Percentiles rank a stretch among this genome's conserved stretches.
Conservation (phyloP, 352 stramenopile species). For the Globisporangium camurandrum region DNA sequence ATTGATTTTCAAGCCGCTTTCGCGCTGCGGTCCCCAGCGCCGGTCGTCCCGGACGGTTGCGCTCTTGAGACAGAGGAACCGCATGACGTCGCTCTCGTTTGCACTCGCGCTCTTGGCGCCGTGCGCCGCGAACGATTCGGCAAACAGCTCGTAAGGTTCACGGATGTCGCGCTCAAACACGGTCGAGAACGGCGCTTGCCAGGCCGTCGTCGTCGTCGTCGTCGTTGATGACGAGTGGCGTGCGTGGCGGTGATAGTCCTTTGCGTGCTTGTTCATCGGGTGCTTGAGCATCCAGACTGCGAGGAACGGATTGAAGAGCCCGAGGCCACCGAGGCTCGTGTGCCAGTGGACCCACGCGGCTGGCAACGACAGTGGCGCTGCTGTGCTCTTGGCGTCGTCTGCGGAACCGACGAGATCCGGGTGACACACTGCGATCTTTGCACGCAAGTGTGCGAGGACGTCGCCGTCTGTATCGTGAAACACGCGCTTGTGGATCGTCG, state of each 20-base stretch:
- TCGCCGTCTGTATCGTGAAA: constrained; percentile 29
- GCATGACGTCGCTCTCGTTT: background rate
- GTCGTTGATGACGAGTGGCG: too few relatives aligned
- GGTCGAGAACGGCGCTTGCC: constrained; percentile 30
- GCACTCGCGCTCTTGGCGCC: constrained; percentile 17
- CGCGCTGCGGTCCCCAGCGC: constrained; percentile 9
- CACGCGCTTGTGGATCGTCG: constrained; percentile 21
- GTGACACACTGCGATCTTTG: constrained; percentile 15
- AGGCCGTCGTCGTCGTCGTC: constrained; percentile 29
- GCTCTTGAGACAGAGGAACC: constrained; percentile 22
- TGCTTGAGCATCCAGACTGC: constrained; percentile 23
- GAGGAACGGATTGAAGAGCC: constrained; percentile 37
- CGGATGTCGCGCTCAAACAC: constrained; percentile 12
- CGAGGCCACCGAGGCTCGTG: constrained; percentile 27
- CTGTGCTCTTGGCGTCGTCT: background rate
- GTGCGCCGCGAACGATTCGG: constrained; percentile 14
- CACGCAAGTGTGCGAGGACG: constrained; percentile 20
- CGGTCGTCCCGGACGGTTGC: constrained; percentile 16
- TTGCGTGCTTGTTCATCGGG: constrained; percentile 20
- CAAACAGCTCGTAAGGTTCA: constrained; percentile 21
- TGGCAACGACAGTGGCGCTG: constrained; percentile 12
- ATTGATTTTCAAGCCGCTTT: constrained; percentile 15
- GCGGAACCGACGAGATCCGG: background rate
- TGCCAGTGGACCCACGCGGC: constrained; percentile 35
- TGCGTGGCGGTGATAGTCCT: too few relatives aligned